Evolutionary conservation across 169 alveolate species (phyloP).

Genomic region (Cryptosporidium bovis): DNA sequence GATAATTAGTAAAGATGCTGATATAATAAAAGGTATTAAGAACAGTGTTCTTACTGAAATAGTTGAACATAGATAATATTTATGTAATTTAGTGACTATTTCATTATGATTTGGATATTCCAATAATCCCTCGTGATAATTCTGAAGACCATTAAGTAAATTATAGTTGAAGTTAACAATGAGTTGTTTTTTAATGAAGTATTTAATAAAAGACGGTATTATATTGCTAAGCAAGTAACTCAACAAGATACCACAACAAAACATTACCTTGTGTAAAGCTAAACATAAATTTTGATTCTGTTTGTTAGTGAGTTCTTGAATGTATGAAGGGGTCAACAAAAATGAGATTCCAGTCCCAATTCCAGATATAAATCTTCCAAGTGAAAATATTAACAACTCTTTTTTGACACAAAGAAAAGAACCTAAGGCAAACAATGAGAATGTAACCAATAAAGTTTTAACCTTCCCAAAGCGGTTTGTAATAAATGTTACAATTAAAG

Average conservation of each 20-base stretch:
- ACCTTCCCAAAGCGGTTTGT: conserved; percentile 29
- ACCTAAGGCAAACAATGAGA: conserved; percentile 24
- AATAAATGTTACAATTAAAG: conserved; percentile 11
- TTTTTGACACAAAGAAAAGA: conserved; percentile 25
- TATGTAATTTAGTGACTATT: background rate
- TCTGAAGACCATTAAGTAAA: background rate
- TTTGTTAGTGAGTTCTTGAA: conserved; percentile 37
- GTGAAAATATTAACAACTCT: background rate
- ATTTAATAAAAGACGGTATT: background rate
- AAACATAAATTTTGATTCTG: conserved; percentile 65
- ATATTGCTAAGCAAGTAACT: conserved; percentile 18
- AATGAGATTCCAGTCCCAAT: conserved; percentile 45
- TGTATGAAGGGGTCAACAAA: conserved; percentile 33
- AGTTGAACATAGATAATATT: background rate
- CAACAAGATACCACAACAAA: conserved; percentile 53
- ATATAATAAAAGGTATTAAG: conserved; percentile 8
- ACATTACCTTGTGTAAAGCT: conserved; percentile 42
- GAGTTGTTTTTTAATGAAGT: background rate
- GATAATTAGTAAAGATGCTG: conserved; percentile 9
- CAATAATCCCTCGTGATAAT: background rate
- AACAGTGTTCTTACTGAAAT: conserved; percentile 26
- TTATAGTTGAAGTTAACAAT: background rate
- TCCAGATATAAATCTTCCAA: conserved; percentile 59
- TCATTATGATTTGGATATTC: background rate
- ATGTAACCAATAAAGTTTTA: conserved; percentile 6